Base-by-base conservation (phyloP, 176 grass and related monocot genomes). In the Bolboschoenus planiculmis region DNA sequence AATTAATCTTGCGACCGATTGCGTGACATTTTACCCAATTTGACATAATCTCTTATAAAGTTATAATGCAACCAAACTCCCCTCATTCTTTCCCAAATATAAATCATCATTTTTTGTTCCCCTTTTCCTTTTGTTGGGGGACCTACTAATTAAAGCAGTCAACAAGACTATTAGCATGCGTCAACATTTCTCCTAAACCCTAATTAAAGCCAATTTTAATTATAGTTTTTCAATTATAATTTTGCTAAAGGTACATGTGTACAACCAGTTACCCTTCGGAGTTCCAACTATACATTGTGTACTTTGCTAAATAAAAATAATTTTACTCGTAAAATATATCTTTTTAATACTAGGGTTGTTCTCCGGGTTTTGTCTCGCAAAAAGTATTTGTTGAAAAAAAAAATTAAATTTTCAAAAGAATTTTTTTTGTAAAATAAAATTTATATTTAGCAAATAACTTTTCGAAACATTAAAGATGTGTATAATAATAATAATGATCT, bases 121-220 rank as follows among this genome's bases (percentile, higher is more conserved):
- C 39, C 43, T 34, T 78, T 48, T 55, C 10, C 27, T 35, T 78
- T 80, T 16, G 20, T 40, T 55, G 43, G 77, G 72, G 48, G 77
- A 37, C 77, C 31, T 40, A 58, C 16, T n/a, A n/a, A n/a, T 80
- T 37, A 80, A 80, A 80, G 77, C 51, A 80, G 77, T 58, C 77
- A 80, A 80, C 50, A 59, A 0, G 29, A 80, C n/a, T n/a, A n/a
- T 58, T 23, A 1, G 77, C 77, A 80, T 80, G 77, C 77, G 77
- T 80, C 14, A 39, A 79, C 14, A 35, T 80, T 59, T 26, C 53
- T 57, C 48, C 33, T 36, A 58, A 58, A n/a, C n/a, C n/a, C n/a
- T n/a, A n/a, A n/a, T n/a, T 23, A 79, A 58, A 79, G 54, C 77
- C 53, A 57, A 39, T 13, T 36, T 57, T 74, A 10, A 74, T 74